phyloP scores from a whole-genome alignment of 176 grass and related monocot genomes.

The Aegilops sharonensis region DNA sequence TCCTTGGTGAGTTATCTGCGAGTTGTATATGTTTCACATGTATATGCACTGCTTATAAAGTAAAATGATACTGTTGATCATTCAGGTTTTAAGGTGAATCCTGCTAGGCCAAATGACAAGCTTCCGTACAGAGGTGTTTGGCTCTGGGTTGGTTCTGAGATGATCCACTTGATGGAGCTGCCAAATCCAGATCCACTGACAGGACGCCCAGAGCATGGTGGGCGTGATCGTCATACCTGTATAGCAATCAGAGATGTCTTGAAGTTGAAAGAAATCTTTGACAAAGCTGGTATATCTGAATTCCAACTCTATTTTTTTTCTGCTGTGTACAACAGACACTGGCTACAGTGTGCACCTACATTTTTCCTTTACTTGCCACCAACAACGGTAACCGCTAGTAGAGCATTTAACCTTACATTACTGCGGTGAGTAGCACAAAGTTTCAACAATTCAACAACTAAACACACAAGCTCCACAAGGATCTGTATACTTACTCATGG shows the following conservation, averaged over 20 bases:
- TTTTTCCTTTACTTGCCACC: background rate
- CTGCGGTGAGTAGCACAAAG: background rate
- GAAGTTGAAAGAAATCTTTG: constrained; percentile 89
- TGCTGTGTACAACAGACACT: background rate
- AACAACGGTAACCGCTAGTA: background rate
- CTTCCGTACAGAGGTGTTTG: constrained; percentile 95
- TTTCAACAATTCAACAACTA: background rate
- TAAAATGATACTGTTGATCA: constrained; percentile 23
- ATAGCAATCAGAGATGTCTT: constrained; percentile 82
- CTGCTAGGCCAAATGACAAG: constrained; percentile 77
- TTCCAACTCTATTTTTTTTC: background rate
- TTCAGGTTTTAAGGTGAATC: constrained; percentile 90
- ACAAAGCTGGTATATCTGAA: constrained; percentile 63
- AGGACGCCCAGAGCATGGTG: constrained; percentile 91
- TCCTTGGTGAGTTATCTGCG: constrained; percentile 59
- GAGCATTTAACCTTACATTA: background rate
- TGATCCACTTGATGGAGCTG: constrained; percentile 90
- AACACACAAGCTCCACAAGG: background rate
- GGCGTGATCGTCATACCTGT: constrained; percentile 89
- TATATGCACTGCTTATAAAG: constrained; percentile 11
- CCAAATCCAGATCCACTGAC: constrained; percentile 90
- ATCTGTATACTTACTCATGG: background rate
- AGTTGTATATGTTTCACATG: background rate
- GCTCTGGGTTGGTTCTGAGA: constrained; percentile 87
- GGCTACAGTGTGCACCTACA: background rate